These are phyloP conservation scores for Melampsora medusae DNA, from an alignment of 1,284 basidiomycete species.

Conservation along the genomic window DNA sequence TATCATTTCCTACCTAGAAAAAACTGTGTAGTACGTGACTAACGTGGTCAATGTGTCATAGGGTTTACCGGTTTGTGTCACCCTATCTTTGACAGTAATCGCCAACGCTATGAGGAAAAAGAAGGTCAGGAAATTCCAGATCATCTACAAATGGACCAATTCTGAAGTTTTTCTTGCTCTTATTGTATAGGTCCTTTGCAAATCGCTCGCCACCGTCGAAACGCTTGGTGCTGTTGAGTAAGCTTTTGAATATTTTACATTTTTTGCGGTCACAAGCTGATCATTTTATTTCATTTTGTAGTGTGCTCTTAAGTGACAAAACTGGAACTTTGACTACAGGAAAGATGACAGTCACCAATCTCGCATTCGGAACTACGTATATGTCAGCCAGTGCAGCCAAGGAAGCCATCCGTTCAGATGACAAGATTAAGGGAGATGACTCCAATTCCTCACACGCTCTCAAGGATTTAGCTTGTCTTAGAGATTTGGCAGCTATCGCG, in stretches of 20 bases:
- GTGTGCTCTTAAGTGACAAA: slow-evolving; percentile 64
- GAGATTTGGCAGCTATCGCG: slow-evolving; percentile 47
- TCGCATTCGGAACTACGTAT: slow-evolving; percentile 47
- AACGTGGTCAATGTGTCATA: slow-evolving; percentile 15
- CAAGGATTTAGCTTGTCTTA: slow-evolving; percentile 43
- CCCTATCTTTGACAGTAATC: slow-evolving; percentile 61
- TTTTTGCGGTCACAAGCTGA: no score
- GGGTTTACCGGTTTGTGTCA: slow-evolving; percentile 57
- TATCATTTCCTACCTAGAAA: no score
- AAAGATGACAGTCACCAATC: slow-evolving; percentile 53
- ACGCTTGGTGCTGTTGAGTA: slow-evolving; percentile 62
- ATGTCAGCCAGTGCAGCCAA: no score
- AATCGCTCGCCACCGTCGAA: slow-evolving; percentile 64
- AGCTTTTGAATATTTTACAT: no score
- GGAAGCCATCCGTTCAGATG: no score
- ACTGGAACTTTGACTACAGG: slow-evolving; percentile 61
- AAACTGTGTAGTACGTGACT: no score
- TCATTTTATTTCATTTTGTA: no score
- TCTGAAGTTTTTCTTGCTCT: slow-evolving; percentile 52
- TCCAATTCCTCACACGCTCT: slow-evolving; percentile 46
- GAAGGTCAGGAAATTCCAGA: neutral
- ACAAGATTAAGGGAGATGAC: slow-evolving; percentile 50
- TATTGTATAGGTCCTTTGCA: slow-evolving; percentile 62
- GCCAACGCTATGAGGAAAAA: slow-evolving; percentile 57
- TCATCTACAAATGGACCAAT: neutral